These are phyloP conservation scores for Colletotrichum sp. DNA, from an alignment of 2,329 filamentous ascomycete species.

Conservation along the genomic window DNA sequence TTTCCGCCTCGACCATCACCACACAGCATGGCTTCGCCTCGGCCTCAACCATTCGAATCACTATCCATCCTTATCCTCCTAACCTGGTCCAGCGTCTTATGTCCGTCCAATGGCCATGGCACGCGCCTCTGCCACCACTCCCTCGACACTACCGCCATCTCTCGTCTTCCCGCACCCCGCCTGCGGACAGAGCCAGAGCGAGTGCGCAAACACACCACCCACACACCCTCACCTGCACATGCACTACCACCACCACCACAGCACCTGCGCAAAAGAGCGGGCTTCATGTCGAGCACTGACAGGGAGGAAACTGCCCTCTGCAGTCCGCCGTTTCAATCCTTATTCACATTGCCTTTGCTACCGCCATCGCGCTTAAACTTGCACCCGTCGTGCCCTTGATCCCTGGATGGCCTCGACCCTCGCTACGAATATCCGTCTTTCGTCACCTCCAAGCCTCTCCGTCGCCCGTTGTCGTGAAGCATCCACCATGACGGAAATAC, in stretches of 20 bases:
- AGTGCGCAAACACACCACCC: not conserved
- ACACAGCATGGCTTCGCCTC: not conserved
- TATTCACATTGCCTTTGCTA: not conserved
- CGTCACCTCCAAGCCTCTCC: not conserved
- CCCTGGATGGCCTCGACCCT: not conserved
- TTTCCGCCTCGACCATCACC: not conserved
- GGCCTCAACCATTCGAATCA: not conserved
- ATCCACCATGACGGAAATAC: not conserved
- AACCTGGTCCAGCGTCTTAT: not conserved
- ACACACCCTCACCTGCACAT: not conserved
- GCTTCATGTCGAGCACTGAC: not conserved
- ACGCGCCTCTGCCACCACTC: not conserved
- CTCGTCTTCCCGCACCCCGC: not conserved
- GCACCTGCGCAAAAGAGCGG: not conserved
- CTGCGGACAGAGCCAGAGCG: not conserved
- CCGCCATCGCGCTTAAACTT: not conserved
- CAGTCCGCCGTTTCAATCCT: not conserved
- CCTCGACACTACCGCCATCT: not conserved
- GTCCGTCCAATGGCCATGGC: not conserved
- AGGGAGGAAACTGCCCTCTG: not conserved
- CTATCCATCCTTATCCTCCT: not conserved
- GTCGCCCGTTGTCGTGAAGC: not conserved
- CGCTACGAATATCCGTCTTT: not conserved
- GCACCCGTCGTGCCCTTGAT: not conserved
- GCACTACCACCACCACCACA: not conserved